A percentile compares a stretch with the other conserved stretches of the same genome.
phyloP scores from a whole-genome alignment of 257 asterid genomes.

The Solanum chiquidenum region DNA sequence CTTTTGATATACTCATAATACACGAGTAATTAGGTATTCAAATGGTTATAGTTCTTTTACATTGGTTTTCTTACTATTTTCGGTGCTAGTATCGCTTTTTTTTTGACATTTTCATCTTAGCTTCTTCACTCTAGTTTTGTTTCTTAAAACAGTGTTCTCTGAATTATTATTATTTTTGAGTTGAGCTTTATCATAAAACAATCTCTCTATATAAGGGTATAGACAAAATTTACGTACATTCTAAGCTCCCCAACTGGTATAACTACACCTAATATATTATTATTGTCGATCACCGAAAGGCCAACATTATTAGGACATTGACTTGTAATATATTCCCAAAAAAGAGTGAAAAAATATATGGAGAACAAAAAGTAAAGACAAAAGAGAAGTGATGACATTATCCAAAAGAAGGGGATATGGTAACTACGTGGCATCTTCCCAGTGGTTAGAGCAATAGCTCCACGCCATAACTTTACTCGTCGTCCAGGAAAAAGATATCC shows the following conservation, averaged over 20 bases:
- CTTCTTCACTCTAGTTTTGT: too few species aligned
- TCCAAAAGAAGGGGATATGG: constrained; percentile 63
- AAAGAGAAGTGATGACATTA: constrained; percentile 26
- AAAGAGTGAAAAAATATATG: not conserved
- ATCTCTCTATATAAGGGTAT: not conserved
- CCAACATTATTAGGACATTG: not conserved
- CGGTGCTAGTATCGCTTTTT: not conserved
- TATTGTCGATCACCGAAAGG: not conserved
- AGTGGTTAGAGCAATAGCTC: constrained; percentile 37
- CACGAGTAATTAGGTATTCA: not conserved
- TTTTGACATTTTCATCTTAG: too few species aligned
- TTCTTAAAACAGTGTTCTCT: too few species aligned
- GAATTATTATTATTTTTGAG: too few species aligned
- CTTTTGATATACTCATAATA: not conserved
- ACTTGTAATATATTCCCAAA: not conserved
- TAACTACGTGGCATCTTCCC: constrained; percentile 34
- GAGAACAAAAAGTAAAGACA: not conserved
- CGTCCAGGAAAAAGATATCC: constrained; percentile 51
- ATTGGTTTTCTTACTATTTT: not conserved
- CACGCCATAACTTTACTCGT: constrained; percentile 16
- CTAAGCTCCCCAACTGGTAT: accelerated
- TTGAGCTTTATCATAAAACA: not conserved
- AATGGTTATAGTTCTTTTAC: not conserved
- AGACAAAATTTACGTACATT: accelerated
- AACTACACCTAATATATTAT: not conserved